Base-by-base conservation (phyloP, 202 grass and related monocot genomes). In the Bolboschoenoplectus hybrid region DNA sequence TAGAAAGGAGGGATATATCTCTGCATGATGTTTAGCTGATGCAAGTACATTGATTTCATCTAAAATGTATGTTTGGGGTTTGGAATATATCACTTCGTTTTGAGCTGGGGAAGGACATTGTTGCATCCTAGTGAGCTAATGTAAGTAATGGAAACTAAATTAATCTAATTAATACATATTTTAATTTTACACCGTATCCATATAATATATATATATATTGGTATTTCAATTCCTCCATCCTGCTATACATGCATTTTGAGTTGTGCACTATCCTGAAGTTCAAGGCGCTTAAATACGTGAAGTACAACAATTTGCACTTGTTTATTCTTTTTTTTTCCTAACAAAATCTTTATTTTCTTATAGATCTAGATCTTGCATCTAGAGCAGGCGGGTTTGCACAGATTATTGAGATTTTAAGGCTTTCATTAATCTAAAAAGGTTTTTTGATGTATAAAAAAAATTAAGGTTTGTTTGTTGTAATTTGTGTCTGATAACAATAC, bases 311-410 rank as follows among this genome's bases (percentile, higher is more conserved):
- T 64, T 9, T 9, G 8, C 34, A 2, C 2, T 9, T 8, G 8
- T 64, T 64, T 64, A 6, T n/a, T 69, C 43, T 36, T 7, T 10
- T 41, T 2, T 45, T 70, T 70, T n/a, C n/a, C 14, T 47, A 75
- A 46, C 9, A 51, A 74, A 44, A 75, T 45, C 17, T 72, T 17
- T 47, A 45, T 72, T 46, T 72, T 7, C 5, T n/a, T 8, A 2
- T 3, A 44, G 43, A 72, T 44, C 19, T 74, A 76, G 49, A 76
- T 76, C 32, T 56, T 53, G 49, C 49, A 55, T 76, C 40, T 71
- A 46, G 5, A 0, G 16, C 6, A 70, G 44, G 39, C 0, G 1
- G 39, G 13, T 7, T 7, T 11, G 55, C 67, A 43, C 6, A 17
- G 16, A 5, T 45, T 14, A 71, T 39, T 19, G 38, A 46, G 12